Evolutionary conservation across 2,329 filamentous ascomycete species (phyloP).

Genomic region (Ustulina deusta): DNA sequence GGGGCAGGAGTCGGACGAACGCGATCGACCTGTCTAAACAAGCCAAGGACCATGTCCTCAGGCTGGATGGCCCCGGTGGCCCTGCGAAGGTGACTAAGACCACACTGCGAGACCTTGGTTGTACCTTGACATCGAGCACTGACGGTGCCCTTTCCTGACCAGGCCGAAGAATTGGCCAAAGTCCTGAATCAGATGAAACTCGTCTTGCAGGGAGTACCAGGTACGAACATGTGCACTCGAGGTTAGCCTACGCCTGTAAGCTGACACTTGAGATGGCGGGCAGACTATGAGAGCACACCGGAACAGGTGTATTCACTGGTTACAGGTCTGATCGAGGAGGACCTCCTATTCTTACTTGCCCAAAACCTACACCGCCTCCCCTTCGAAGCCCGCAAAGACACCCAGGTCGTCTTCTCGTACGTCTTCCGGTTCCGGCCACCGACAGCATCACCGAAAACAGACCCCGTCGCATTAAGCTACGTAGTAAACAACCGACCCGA

Average conservation of each 20-base stretch:
- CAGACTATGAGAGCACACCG: slow-evolving; percentile 86
- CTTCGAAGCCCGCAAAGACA: slow-evolving; percentile 96
- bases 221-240: slow-evolving; percentile 62
- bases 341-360: slow-evolving; percentile 86
- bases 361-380: slow-evolving; percentile 85
- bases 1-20: slow-evolving; percentile 63
- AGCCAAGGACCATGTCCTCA: slow-evolving; percentile 66
- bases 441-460: slow-evolving; percentile 73
- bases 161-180: slow-evolving; percentile 90
- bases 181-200: slow-evolving; percentile 92
- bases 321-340: slow-evolving; percentile 85
- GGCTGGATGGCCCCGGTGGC: slow-evolving; percentile 64
- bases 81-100: slow-evolving; percentile 58
- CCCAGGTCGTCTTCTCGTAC: slow-evolving; percentile 94
- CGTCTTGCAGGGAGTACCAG: slow-evolving; percentile 91
- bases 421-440: slow-evolving; percentile 89
- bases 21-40: slow-evolving; percentile 67
- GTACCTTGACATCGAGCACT: slow-evolving; percentile 37
- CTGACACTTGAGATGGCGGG: slow-evolving; percentile 33
- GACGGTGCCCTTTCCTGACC: slow-evolving; percentile 43
- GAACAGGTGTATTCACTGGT: slow-evolving; percentile 91
- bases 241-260: slow-evolving; percentile 18
- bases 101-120: slow-evolving; percentile 23
- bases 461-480: slow-evolving; percentile 88
- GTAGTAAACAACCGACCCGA: slow-evolving; percentile 88